These are phyloP conservation scores for Ganoderma sp. DNA, from an alignment of 1,284 basidiomycete genomes.

Conservation along the genomic window DNA sequence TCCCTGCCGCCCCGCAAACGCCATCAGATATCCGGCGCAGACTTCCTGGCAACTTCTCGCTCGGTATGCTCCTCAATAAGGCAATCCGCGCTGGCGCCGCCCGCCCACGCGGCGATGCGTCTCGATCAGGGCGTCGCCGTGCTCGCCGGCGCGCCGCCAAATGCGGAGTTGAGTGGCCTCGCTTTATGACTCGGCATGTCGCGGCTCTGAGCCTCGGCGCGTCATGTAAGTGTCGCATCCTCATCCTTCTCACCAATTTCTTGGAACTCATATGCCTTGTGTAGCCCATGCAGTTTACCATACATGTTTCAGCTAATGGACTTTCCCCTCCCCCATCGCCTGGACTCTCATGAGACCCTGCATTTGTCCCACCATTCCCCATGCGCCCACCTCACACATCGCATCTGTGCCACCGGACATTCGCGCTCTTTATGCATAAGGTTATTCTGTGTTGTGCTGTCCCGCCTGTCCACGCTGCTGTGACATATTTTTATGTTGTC, in stretches of 20 bases:
- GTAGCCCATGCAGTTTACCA: constrained; percentile 11
- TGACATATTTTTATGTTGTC: constrained; percentile 33
- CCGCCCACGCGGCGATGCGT: constrained; percentile 27
- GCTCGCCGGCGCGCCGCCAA: constrained; percentile 26
- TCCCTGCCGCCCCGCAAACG: constrained; percentile 40
- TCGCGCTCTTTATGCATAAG: constrained; percentile 32
- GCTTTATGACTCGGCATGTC: constrained; percentile 30
- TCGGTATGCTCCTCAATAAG: constrained; percentile 36
- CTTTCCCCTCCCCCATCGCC: constrained; percentile 7
- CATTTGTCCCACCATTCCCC: background rate
- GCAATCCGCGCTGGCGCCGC: constrained; percentile 29
- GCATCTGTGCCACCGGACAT: constrained; percentile 17
- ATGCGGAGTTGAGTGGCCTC: constrained; percentile 31
- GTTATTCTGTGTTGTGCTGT: constrained; percentile 30
- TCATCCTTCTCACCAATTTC: constrained; percentile 1
- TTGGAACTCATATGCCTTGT: background rate
- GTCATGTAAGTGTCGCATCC: constrained; percentile 14
- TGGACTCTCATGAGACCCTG: background rate
- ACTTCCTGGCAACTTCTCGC: constrained; percentile 33
- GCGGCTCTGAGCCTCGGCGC: constrained; percentile 12
- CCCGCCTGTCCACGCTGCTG: constrained; percentile 25
- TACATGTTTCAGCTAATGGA: constrained; percentile 31
- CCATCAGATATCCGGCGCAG: constrained; percentile 37
- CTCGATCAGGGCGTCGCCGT: constrained; percentile 29
- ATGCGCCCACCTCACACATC: constrained; percentile 6